phyloP scores from a whole-genome alignment of 2,329 filamentous ascomycete genomes.

The Akanthomyces muscarius region DNA sequence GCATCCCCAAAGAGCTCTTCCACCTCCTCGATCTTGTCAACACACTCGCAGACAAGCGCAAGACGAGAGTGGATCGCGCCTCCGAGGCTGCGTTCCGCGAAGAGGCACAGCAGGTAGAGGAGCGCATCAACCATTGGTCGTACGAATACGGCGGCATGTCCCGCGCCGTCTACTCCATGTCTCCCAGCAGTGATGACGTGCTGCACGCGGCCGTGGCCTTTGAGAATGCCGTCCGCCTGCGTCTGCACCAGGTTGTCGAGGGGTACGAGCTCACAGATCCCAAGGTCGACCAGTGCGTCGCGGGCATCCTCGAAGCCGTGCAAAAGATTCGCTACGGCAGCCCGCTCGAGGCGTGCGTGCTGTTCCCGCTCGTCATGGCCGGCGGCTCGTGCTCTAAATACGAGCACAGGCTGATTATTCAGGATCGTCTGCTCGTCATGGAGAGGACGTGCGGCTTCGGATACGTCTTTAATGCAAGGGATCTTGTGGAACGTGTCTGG shows the following conservation, averaged over 20 bases:
- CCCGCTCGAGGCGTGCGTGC: conserved; percentile 36
- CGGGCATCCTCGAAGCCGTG: conserved; percentile 33
- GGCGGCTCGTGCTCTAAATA: conserved; percentile 34
- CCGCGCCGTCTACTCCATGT: conserved; percentile 24
- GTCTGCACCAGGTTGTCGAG: conserved; percentile 40
- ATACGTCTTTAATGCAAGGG: conserved; percentile 38
- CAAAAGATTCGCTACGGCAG: conserved; percentile 40
- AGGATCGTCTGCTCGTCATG: conserved; percentile 40
- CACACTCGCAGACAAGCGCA: conserved; percentile 30
- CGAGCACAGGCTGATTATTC: conserved; percentile 36
- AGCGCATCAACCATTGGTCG: conserved; percentile 37
- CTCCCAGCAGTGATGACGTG: conserved; percentile 27
- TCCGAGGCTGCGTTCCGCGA: conserved; percentile 30
- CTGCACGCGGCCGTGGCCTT: conserved; percentile 36
- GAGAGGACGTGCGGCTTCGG: conserved; percentile 41
- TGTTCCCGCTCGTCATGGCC: conserved; percentile 41
- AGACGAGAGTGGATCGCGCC: conserved; percentile 27
- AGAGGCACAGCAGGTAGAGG: conserved; percentile 29
- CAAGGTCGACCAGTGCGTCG: conserved; percentile 31
- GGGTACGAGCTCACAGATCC: conserved; percentile 36
- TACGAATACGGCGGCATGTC: conserved; percentile 28
- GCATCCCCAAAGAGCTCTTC: conserved; percentile 34
- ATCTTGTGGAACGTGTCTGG: conserved; percentile 40
- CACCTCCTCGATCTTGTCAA: conserved; percentile 33
- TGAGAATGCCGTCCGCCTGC: conserved; percentile 38